Conservation (phyloP, 2,329 filamentous ascomycete genomes). For the Hypoxylon sp. region DNA sequence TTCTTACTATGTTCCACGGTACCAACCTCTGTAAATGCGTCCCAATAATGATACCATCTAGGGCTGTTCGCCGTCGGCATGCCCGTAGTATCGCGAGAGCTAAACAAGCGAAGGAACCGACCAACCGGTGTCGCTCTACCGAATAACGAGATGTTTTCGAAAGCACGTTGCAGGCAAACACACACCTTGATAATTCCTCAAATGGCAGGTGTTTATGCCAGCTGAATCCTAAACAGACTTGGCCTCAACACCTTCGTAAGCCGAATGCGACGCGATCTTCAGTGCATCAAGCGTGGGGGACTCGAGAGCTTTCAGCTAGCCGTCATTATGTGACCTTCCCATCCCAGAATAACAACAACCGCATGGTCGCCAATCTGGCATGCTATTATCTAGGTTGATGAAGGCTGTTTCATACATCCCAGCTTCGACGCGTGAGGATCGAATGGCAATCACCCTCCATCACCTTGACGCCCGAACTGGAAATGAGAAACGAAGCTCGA, state of each 20-base stretch:
- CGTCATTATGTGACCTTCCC: conserved; percentile 35
- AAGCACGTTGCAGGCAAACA: conserved; percentile 37
- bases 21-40: conserved; percentile 5
- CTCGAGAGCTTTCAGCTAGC: conserved; percentile 19
- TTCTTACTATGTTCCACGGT: conserved; percentile 18
- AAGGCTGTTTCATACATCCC: conserved; percentile 21
- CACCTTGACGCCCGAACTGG: conserved; percentile 10
- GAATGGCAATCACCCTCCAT: conserved; percentile 3
- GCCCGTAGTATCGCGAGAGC: conserved; percentile 29
- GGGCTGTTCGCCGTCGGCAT: conserved; percentile 12
- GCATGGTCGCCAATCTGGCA: conserved; percentile 31
- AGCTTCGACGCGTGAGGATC: conserved; percentile 25
- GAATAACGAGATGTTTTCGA: conserved; percentile 17
- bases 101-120: conserved; percentile 30
- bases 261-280: conserved; percentile 29
- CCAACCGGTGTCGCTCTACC: conserved; percentile 23
- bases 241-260: conserved; percentile 20
- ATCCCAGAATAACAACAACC: conserved; percentile 29
- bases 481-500: conserved; percentile 23
- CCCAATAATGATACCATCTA: conserved; percentile 18
- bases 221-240: conserved; percentile 37
- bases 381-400: conserved; percentile 10
- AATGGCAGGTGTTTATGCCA: conserved; percentile 40
- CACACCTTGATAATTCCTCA: conserved; percentile 26
- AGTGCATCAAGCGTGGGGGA: conserved; percentile 31